Base-by-base conservation (phyloP, 148 eudicot species). In the Arctostaphylos glauca region DNA sequence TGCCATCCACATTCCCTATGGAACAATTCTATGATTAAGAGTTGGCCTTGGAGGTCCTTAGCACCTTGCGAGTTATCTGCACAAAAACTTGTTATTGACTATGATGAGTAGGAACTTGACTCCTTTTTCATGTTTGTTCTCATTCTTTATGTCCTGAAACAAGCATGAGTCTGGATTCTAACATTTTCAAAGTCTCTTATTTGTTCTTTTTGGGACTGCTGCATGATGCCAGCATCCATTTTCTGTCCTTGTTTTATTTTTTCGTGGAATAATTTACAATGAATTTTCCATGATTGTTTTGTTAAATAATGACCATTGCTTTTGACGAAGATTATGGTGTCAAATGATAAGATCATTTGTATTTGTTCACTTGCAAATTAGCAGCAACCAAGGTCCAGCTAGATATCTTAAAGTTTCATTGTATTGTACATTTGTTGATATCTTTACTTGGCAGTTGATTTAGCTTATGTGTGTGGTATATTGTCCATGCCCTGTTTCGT, bases 91-190 rank as follows among this genome's bases (percentile, higher is more conserved):
- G 9, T 47, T 21, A n/a, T 23, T 67, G 82, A 66, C 59, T 52
- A 23, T 50, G 25, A 23, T 12, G 13, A 44, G n/a, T 47, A 60
- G 49, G 54, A 46, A 49, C 15, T 47, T 12, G 23, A 80, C 10
- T 5, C 46, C 44, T 52, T 25, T 0, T 47, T 46, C 49, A 54
- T 55, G 48, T 54, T 13, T 74, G 54, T 76, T 76, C 21, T 52
- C 78, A 76, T 76, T 76, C 78, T 23, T 41, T 52, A 52, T 76
- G 58, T 23, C 54, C 77, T 76, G 78, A 76, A 76, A 52, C 43
- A 52, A 53, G 21, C 79, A 54, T 14, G n/a, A 53, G 48, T 76
- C 48, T 76, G 21, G 64, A 53, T 76, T 43, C 47, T 54, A 54
- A 76, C 9, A 23, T 55, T 76, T 52, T 48, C 79, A 15, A 38